These are phyloP conservation scores for Globisporangium megalacanthum DNA, from an alignment of 352 stramenopile species.

Conservation along the genomic window DNA sequence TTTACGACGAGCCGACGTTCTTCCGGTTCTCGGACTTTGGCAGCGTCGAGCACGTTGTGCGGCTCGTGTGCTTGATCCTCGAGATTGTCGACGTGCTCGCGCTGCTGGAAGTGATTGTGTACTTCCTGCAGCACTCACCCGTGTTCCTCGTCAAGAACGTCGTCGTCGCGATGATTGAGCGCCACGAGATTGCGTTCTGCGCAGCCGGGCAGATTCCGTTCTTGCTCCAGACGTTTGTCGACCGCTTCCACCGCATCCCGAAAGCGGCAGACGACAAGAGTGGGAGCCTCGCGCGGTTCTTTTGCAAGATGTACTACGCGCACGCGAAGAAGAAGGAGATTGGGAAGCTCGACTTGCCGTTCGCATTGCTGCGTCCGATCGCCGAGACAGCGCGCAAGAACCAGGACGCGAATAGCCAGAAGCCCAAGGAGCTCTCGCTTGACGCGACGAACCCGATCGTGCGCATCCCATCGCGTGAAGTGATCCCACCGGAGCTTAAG, in stretches of 20 bases:
- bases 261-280: constrained; percentile 68
- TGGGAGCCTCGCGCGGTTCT: constrained; percentile 71
- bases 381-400: constrained; percentile 79
- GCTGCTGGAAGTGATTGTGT: constrained; percentile 79
- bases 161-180: constrained; percentile 75
- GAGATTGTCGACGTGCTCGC: constrained; percentile 80
- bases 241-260: constrained; percentile 69
- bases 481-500: constrained; percentile 67
- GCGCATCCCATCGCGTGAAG: constrained; percentile 68
- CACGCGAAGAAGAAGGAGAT: constrained; percentile 83
- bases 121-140: constrained; percentile 66
- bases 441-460: constrained; percentile 71
- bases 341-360: constrained; percentile 66
- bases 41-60: constrained; percentile 78
- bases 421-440: constrained; percentile 66
- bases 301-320: constrained; percentile 80
- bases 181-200: constrained; percentile 79
- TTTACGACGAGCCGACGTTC: constrained; percentile 78
- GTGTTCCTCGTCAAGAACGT: constrained; percentile 82
- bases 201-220: constrained; percentile 77
- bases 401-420: constrained; percentile 62
- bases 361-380: constrained; percentile 65
- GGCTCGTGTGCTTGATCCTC: constrained; percentile 70
- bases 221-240: constrained; percentile 76
- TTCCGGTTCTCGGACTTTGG: constrained; percentile 81